Base-by-base conservation (phyloP, 805 yeast species). In the Ogataea corticis region DNA sequence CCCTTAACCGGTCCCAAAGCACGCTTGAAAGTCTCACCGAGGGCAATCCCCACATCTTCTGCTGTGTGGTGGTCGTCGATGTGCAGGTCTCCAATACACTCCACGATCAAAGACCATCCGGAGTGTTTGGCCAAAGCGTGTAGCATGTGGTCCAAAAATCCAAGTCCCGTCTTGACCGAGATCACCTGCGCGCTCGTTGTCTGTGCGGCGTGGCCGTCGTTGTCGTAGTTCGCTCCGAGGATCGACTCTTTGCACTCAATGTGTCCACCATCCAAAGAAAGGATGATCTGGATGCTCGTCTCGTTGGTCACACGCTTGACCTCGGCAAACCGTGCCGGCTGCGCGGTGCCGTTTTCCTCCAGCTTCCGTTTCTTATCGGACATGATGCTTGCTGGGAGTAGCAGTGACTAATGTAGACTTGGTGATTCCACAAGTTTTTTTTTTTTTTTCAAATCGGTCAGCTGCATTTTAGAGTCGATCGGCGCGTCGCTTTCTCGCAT, bases 61-160 rank as follows among this genome's bases (percentile, higher is more conserved):
- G 96, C 85, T 1, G 96, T 82, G 68, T 94, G 99, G 66, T 94
- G 99, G 68, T 94, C 99, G 66, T 94, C 99, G 44, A 94, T 91
- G 66, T 90, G 95, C 56, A 90, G 71, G 65, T 94, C 99, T 36
- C 99, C 99, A 47, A 85, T 78, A 67, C 98, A 92, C 62, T 86
- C 96, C 15, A 94, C 77, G 28, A 87, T 73, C 46, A 94, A 63
- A 11, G 96, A 87, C 99, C 98, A 94, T 14, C 98, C 98, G 1
- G 96, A 75, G 67, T 94, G 99, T 62, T 94, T 94, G 32, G 98
- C 97, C 57, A 94, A 73, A 0, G 99, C 99, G 59, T 92, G 97
- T 38, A 94, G 72, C 99, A 94, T 94, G 67, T 94, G 99, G 70
- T 94, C 98, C 47, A 92, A 70, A 63, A 94, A 94, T 1, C 98